These are phyloP conservation scores for Penicillium brasilianum DNA, from an alignment of 2,329 filamentous ascomycete species.

Conservation along the genomic window DNA sequence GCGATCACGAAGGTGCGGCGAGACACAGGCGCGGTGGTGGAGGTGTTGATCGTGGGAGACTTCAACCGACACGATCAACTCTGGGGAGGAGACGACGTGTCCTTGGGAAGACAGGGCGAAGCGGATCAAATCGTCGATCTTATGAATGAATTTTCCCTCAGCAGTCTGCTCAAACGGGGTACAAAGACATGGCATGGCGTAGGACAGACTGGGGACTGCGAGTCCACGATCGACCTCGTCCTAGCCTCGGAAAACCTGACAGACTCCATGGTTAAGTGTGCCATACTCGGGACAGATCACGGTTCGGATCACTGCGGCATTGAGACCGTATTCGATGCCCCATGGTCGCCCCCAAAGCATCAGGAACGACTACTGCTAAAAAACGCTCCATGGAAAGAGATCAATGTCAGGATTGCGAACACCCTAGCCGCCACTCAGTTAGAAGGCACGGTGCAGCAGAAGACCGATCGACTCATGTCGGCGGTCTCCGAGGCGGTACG, in stretches of 20 bases:
- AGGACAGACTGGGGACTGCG: conserved; percentile 24
- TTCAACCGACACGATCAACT: conserved; percentile 7
- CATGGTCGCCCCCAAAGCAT: conserved; percentile 15
- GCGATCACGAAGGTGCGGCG: conserved; percentile 27
- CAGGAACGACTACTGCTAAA: conserved; percentile 28
- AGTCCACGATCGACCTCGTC: conserved; percentile 22
- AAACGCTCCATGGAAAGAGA: conserved; percentile 31
- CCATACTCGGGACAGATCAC: conserved; percentile 24
- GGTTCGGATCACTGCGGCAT: conserved; percentile 40
- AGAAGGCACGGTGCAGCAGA: conserved; percentile 25
- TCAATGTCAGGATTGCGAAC: conserved; percentile 26
- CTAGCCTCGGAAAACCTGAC: conserved; percentile 23
- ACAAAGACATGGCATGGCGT: conserved; percentile 43
- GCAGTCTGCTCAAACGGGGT: conserved; percentile 41
- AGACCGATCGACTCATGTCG: conserved; percentile 25
- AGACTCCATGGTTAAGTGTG: conserved; percentile 24
- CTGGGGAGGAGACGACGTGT: conserved; percentile 10
- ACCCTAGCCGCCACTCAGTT: conserved; percentile 14
- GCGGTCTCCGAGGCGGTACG: conserved; percentile 22
- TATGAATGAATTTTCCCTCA: conserved; percentile 40
- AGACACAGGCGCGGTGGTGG: conserved; percentile 25
- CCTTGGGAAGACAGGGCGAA: conserved; percentile 43
- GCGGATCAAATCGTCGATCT: conserved; percentile 44
- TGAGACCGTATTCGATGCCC: conserved; percentile 37
- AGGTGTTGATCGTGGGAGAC: conserved; percentile 25